Conservation (phyloP, 495 filamentous ascomycete genomes). For the Penicillium taxi region DNA sequence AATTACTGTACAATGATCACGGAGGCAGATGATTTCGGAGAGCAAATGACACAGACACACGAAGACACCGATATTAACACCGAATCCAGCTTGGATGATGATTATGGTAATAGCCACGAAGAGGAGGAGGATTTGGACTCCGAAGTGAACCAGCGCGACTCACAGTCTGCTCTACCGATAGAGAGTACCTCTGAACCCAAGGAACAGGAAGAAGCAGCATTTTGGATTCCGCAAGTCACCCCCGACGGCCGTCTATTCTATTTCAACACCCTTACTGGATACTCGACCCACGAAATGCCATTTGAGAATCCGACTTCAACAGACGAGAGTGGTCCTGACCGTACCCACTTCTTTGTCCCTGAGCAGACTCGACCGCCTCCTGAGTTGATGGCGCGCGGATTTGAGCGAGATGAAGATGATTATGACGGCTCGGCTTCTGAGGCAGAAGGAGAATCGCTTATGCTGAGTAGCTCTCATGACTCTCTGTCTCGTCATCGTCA, state of each 20-base stretch:
- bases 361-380: conserved; percentile 85
- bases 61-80: conserved; percentile 49
- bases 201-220: conserved; percentile 82
- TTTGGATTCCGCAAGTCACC: conserved; percentile 98
- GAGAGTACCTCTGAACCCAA: conserved; percentile 54
- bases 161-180: conserved; percentile 53
- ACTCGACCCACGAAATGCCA: conserved; percentile 86
- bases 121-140: conserved; percentile 59
- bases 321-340: conserved; percentile 81
- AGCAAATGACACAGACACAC: conserved; percentile 29
- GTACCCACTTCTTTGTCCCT: conserved; percentile 78
- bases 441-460: conserved; percentile 60
- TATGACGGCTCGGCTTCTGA: conserved; percentile 86
- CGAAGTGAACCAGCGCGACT: conserved; percentile 48
- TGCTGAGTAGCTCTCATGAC: conserved; percentile 52
- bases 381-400: conserved; percentile 84
- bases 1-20: conserved; percentile 90
- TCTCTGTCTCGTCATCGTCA: conserved; percentile 52
- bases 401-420: conserved; percentile 74
- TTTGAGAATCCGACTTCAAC: conserved; percentile 78
- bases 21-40: conserved; percentile 55
- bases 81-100: conserved; percentile 57
- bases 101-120: conserved; percentile 60
- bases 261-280: conserved; percentile 93
- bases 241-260: conserved; percentile 92